Evolutionary conservation across 73 alveolate species (phyloP), one percentile per base, ranked within the genome.

Genomic region (Paramecium octaurelia): DNA sequence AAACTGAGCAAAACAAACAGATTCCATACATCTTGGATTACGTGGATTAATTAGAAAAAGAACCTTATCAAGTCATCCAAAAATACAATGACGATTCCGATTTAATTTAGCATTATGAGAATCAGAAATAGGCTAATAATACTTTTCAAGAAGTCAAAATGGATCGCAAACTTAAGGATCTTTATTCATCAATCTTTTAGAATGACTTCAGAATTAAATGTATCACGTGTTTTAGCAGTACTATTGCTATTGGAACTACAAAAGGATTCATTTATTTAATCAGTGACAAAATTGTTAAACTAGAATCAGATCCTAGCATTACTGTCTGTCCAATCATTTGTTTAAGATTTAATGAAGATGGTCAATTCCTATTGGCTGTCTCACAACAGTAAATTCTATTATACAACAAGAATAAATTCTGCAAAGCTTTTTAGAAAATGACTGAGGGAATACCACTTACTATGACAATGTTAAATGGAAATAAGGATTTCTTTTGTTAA

Each of bases 251-350:
- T 11, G 87, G 87, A 20, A 73, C 87, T 14, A 29, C 87, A 10
- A 73, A 73, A 18, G 88, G 58, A 10, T 35, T 10, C 8, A 42
- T 75, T 38, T 75, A 35, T 42, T 29, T 75, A 35, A 42, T 75
- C 12, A 36, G 68, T 23, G 46, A 75, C 21, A 75, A 75, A 75
- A 36, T 75, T 6, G 21, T 38, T 14, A 75, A 75, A 42, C 35
- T 75, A 38, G 88, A 75, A 75, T 75, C 88, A 29, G 88, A 75
- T 75, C 60, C 88, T 35, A 75, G 88, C 10, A 75, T 75, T n/a
- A 75, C 57, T 18, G 40, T 20, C 0, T 38, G 60, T 20, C 88
- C 58, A 6, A 75, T 75, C 0, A 23, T 75, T 1, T 75, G 88
- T 36, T 38, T 75, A 42, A 29, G 88, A 29, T 75, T 75, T 20